Base-by-base conservation (phyloP, 2,329 filamentous ascomycete species). In the Ascochyta koolunga region DNA sequence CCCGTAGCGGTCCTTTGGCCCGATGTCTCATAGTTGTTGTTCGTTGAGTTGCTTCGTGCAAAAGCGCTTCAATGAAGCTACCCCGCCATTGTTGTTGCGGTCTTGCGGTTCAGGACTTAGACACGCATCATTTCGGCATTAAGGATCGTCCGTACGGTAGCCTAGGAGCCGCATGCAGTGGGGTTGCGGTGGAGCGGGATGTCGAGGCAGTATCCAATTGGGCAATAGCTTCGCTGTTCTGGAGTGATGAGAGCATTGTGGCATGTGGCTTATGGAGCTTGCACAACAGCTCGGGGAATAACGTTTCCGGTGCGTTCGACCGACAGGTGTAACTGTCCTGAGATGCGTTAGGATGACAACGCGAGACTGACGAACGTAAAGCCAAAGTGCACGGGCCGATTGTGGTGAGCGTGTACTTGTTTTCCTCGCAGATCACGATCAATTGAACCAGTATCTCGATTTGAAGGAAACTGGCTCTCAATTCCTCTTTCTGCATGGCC, bases 271-370 rank as follows among this genome's bases (percentile, higher is more conserved):
- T 56, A 51, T 42, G 11, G 24, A 35, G 41, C 54, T 58, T 49
- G 52, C 42, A 49, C 54, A 40, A 31, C 39, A 38, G 31, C 54
- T 46, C 18, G 27, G 29, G 38, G 29, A 35, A 45, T 48, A 59
- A 44, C 38, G 56, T 59, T 49, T 56, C 32, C 42, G 48, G 22
- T 45, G 65, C 65, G 65, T 42, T 68, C 65, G 65, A 63, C 65
- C 65, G 65, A 31, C 45, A 53, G 43, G 22, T 56, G 42, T 29
- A 40, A n/a, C 43, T 27, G 42, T 48, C 55, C 59, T 59, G 25
- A 32, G 35, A 33, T 42, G 39, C 31, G 39, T 39, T 36, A 42
- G 54, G 43, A 50, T 19, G 46, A 35, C 22, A 18, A 36, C n/a
- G 25, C 37, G 46, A 36, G 39, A 25, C 44, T 41, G 38, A 40